phyloP scores from a whole-genome alignment of 495 filamentous ascomycete genomes.

The Emericellopsis terricola region DNA sequence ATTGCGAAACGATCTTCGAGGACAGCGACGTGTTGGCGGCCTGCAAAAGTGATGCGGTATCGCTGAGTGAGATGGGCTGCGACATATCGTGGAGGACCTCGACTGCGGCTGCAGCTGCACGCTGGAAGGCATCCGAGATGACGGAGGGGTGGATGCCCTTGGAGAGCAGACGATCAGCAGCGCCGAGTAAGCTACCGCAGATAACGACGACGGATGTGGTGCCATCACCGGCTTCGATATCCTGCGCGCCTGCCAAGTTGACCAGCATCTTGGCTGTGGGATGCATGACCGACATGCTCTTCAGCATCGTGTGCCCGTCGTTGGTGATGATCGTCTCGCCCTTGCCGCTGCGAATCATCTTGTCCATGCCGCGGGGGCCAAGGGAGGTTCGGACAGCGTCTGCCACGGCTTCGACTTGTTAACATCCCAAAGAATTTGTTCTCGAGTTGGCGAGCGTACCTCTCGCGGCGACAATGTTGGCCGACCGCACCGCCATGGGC shows the following conservation, averaged over 20 bases:
- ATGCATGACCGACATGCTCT: slow-evolving; percentile 97
- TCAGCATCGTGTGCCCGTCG: slow-evolving; percentile 97
- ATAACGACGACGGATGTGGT: slow-evolving; percentile 98
- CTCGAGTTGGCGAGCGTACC: slow-evolving; percentile 32
- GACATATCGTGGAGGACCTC: slow-evolving; percentile 89
- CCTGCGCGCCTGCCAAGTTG: slow-evolving; percentile 88
- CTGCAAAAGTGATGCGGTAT: slow-evolving; percentile 80
- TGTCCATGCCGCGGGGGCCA: slow-evolving; percentile 64
- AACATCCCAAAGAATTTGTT: neutral
- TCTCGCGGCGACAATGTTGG: slow-evolving; percentile 93
- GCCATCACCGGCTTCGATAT: slow-evolving; percentile 96
- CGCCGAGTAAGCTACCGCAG: slow-evolving; percentile 81
- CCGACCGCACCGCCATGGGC: slow-evolving; percentile 84
- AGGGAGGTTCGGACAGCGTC: slow-evolving; percentile 81
- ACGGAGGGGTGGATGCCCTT: slow-evolving; percentile 96
- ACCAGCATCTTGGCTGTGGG: slow-evolving; percentile 98
- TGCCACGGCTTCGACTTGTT: slow-evolving; percentile 51
- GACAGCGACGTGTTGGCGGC: slow-evolving; percentile 94
- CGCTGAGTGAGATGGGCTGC: slow-evolving; percentile 74
- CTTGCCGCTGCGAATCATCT: slow-evolving; percentile 96
- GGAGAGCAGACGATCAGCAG: slow-evolving; percentile 69
- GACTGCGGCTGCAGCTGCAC: slow-evolving; percentile 75
- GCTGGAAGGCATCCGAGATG: slow-evolving; percentile 94
- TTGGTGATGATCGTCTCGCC: slow-evolving; percentile 98
- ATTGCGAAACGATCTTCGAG: slow-evolving; percentile 95